phyloP scores from a whole-genome alignment of 306 rosid species.

The Acacia crassicarpa region DNA sequence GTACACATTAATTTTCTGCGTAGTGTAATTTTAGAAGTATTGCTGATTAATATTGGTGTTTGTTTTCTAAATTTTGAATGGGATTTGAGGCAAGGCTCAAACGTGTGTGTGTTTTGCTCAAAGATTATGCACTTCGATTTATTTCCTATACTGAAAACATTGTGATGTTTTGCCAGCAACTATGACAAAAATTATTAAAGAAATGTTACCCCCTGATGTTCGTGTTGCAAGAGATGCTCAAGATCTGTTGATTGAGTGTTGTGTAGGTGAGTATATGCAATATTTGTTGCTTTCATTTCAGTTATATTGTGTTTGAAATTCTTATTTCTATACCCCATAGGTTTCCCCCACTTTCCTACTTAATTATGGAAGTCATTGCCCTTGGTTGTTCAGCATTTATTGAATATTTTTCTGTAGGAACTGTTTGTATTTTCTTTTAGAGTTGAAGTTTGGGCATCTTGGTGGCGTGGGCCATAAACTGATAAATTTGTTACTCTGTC shows the following conservation, averaged over 20 bases:
- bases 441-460: not conserved
- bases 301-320: not conserved
- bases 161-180: constrained; percentile 66
- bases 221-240: constrained; percentile 99
- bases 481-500: not conserved
- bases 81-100: not conserved
- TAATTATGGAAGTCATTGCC: not conserved
- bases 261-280: constrained; percentile 76
- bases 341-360: not conserved
- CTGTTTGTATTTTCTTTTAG: not conserved
- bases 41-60: not conserved
- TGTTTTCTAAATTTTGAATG: not conserved
- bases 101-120: not conserved
- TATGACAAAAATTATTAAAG: constrained; percentile 97
- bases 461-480: not conserved
- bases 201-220: constrained; percentile 98
- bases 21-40: not conserved
- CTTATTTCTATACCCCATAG: not conserved
- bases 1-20: not conserved
- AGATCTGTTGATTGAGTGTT: constrained; percentile 95
- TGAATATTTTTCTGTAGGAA: not conserved
- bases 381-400: not conserved
- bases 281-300: not conserved
- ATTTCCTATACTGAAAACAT: not conserved
- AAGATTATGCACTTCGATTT: not conserved